These are phyloP conservation scores for Cylindrotheca closterium DNA, from an alignment of 108 stramenopile genomes.

Conservation along the genomic window DNA sequence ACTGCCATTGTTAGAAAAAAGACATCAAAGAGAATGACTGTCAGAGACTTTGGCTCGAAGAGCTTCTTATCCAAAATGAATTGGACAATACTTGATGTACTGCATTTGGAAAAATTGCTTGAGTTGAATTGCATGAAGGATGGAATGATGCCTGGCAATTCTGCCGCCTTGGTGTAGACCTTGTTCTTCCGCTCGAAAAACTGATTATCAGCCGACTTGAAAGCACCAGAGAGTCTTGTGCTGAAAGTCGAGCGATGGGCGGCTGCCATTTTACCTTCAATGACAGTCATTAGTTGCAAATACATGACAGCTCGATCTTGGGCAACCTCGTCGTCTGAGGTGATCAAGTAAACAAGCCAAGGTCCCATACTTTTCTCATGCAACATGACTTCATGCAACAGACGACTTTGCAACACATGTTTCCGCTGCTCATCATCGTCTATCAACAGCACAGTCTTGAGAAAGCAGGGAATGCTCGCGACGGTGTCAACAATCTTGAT, in stretches of 20 bases:
- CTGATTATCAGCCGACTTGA: background rate
- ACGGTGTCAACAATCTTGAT: background rate
- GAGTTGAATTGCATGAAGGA: background rate
- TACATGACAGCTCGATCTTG: background rate
- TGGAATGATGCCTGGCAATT: background rate
- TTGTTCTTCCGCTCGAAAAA: background rate
- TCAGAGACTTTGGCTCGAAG: background rate
- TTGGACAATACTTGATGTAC: background rate
- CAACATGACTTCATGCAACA: background rate
- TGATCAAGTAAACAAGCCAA: background rate
- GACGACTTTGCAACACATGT: background rate
- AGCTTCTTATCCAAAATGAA: background rate
- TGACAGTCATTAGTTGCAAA: background rate
- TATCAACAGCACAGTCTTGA: background rate
- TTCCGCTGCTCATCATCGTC: background rate
- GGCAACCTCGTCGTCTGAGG: background rate
- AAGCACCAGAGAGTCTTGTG: background rate
- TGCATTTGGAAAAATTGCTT: background rate
- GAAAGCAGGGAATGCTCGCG: background rate
- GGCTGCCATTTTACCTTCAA: background rate
- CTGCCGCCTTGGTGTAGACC: background rate
- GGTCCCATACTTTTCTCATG: background rate
- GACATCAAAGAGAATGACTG: background rate
- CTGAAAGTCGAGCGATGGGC: background rate
- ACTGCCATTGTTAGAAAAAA: background rate